A percentile compares a stretch with the other conserved stretches of the same genome.
Evolutionary conservation across 768 basidiomycete genomes (phyloP).

Genomic region (Trametes sanguinea): DNA sequence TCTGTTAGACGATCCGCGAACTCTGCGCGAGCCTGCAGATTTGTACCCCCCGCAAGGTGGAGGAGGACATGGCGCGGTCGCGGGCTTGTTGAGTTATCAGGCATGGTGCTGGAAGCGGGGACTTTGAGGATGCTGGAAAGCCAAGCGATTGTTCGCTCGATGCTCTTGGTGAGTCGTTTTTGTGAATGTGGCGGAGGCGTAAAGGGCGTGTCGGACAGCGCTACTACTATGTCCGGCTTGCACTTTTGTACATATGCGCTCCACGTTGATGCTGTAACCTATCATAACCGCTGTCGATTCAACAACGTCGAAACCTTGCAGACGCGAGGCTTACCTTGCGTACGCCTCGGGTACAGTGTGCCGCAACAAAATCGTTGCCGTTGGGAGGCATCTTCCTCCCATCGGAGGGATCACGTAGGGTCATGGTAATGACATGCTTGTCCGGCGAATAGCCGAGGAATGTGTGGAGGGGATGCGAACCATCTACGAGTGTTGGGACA

Average conservation of each 20-base stretch:
- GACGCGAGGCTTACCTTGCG: constrained; percentile 49
- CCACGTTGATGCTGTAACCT: constrained; percentile 64
- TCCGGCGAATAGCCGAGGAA: constrained; percentile 58
- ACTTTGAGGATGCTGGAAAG: constrained; percentile 52
- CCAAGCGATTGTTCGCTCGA: constrained; percentile 72
- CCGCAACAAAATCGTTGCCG: constrained; percentile 56
- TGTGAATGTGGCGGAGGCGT: constrained; percentile 71
- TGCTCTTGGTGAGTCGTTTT: constrained; percentile 73
- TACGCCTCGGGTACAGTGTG: constrained; percentile 66
- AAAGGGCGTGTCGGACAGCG: constrained; percentile 70
- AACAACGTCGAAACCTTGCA: neutral
- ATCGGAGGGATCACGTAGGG: constrained; percentile 67
- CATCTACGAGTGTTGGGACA: constrained; percentile 58
- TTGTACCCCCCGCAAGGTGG: constrained; percentile 66
- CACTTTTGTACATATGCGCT: constrained; percentile 50
- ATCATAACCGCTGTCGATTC: neutral
- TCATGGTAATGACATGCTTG: constrained; percentile 57
- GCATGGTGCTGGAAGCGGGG: constrained; percentile 2
- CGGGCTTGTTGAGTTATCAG: constrained; percentile 27
- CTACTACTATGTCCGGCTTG: constrained; percentile 70
- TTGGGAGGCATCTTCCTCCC: constrained; percentile 72
- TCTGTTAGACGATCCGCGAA: constrained; percentile 65
- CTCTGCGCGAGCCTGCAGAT: constrained; percentile 55
- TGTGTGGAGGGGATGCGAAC: constrained; percentile 57
- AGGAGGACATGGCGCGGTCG: constrained; percentile 53